Evolutionary conservation across 768 basidiomycete genomes (phyloP).

Genomic region (Termitomyces sp.): DNA sequence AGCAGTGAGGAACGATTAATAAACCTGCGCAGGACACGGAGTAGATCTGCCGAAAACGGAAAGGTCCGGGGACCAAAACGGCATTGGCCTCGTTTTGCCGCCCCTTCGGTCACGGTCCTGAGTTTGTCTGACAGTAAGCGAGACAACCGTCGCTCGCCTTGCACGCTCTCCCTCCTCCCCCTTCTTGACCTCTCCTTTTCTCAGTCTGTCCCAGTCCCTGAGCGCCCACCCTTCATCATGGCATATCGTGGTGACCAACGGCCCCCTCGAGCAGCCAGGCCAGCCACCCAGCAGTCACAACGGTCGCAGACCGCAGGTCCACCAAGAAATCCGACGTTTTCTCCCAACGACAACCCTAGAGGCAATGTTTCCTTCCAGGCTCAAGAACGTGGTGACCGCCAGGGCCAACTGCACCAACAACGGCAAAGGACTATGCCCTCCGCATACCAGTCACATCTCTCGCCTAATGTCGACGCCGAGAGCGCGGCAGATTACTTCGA

Average conservation of each 20-base stretch:
- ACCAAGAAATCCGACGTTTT: constrained; percentile 23
- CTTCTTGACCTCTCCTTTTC: constrained; percentile 1
- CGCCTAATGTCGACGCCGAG: constrained; percentile 34
- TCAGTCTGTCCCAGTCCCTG: not conserved
- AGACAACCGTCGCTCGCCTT: constrained; percentile 6
- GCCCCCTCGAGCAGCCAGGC: constrained; percentile 51
- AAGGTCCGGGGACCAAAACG: constrained; percentile 6
- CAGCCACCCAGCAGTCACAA: constrained; percentile 32
- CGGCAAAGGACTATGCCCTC: constrained; percentile 44
- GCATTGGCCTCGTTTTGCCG: constrained; percentile 8
- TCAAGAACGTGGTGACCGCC: constrained; percentile 65
- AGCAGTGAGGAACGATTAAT: not conserved
- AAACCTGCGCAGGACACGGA: not conserved
- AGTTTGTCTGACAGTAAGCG: constrained; percentile 11
- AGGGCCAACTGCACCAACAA: constrained; percentile 47
- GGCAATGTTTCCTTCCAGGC: constrained; percentile 65
- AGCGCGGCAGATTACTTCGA: constrained; percentile 31
- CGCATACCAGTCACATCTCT: constrained; percentile 32
- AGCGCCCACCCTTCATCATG: constrained; percentile 21
- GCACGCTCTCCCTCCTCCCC: constrained; percentile 1
- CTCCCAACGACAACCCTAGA: constrained; percentile 29
- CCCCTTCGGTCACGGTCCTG: not conserved
- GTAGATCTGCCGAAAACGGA: constrained; percentile 12
- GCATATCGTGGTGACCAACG: constrained; percentile 40
- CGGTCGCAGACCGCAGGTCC: constrained; percentile 29